A percentile compares a stretch with the other conserved stretches of the same genome.
phyloP scores from a whole-genome alignment of 306 rosid genomes.

The Trifolium dubium region DNA sequence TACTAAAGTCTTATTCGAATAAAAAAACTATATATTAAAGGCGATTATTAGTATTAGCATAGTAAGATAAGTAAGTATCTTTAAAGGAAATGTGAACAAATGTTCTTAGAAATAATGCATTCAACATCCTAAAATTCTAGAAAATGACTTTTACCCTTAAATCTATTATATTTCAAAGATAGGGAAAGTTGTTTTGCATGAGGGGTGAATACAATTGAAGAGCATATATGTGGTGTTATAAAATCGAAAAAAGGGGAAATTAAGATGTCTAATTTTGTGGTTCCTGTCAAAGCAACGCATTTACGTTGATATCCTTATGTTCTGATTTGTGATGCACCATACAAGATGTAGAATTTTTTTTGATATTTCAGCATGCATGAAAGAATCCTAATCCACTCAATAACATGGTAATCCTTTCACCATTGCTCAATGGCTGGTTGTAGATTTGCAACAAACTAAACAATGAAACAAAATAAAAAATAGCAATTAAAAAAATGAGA shows the following conservation, averaged over 20 bases:
- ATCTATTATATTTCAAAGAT: neutral
- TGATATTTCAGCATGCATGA: no score
- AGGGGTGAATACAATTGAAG: neutral
- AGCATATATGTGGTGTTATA: neutral
- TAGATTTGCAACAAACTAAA: no score
- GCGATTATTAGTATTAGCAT: no score
- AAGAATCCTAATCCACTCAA: neutral
- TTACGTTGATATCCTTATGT: neutral
- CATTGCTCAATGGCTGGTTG: neutral
- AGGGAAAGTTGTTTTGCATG: neutral
- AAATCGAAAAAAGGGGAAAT: neutral
- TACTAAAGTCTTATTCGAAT: no score
- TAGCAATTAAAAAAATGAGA: no score
- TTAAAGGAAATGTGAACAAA: no score
- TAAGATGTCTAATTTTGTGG: neutral
- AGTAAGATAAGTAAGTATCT: no score
- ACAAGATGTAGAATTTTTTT: neutral
- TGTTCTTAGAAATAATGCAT: no score
- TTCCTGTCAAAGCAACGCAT: conserved; percentile 10
- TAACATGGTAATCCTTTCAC: neutral
- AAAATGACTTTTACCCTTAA: no score
- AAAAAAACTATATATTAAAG: no score
- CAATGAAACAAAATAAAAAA: no score
- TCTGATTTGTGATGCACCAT: neutral
- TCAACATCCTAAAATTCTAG: no score